Percentiles rank a stretch among this genome's conserved stretches.
Conservation (phyloP, 306 rosid species). For the Ormosia semicastrata region DNA sequence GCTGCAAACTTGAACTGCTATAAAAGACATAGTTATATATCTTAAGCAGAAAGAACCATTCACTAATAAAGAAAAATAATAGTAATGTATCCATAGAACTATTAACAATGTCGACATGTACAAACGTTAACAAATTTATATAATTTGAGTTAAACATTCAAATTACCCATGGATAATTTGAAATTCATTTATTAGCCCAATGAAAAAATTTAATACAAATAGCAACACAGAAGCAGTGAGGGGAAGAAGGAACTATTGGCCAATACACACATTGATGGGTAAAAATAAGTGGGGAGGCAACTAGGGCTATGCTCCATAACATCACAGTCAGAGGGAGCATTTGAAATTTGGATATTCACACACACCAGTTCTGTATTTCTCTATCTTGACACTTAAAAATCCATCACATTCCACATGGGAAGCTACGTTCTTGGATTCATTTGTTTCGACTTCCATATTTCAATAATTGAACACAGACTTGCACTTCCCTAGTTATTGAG, state of each 20-base stretch:
- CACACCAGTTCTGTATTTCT: background rate
- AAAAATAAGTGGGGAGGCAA: background rate
- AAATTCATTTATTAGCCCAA: background rate
- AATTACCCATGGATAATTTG: background rate
- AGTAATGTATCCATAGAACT: background rate
- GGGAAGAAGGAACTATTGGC: background rate
- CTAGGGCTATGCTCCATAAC: background rate
- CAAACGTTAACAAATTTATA: background rate
- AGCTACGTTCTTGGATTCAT: background rate
- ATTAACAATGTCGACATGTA: background rate
- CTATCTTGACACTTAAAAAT: background rate
- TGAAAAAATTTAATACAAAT: background rate
- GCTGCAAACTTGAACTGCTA: background rate
- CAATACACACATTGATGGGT: background rate
- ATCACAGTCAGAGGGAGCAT: background rate
- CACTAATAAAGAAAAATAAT: background rate
- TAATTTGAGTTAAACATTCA: background rate
- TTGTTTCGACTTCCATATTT: background rate
- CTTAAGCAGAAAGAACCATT: background rate
- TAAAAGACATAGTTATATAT: background rate
- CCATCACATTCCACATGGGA: slow-evolving; percentile 11
- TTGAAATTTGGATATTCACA: background rate
- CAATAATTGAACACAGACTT: background rate
- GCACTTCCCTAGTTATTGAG: background rate
- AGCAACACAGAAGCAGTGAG: background rate